phyloP scores from a whole-genome alignment of 2,329 filamentous ascomycete genomes.

The Mariannaea elegans region DNA sequence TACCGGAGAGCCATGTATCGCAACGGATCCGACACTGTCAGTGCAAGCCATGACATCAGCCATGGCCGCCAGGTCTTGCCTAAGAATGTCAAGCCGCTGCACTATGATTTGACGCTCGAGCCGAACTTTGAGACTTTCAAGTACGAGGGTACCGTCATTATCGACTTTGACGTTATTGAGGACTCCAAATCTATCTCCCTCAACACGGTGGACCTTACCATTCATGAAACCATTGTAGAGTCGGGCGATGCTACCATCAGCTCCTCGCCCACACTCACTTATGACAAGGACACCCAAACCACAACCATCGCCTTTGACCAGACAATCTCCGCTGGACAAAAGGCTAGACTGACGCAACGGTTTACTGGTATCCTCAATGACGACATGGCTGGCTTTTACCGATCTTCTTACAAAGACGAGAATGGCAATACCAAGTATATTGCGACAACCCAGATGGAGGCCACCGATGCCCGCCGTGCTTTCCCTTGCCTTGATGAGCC shows the following conservation, averaged over 20 bases:
- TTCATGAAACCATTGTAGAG: constrained; percentile 68
- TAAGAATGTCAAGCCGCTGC: constrained; percentile 87
- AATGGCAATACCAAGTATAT: constrained; percentile 84
- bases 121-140: constrained; percentile 88
- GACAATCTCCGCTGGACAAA: constrained; percentile 75
- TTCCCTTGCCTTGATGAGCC: constrained; percentile 99
- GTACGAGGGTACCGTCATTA: constrained; percentile 84
- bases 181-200: constrained; percentile 87
- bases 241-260: constrained; percentile 58
- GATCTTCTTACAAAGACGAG: constrained; percentile 87
- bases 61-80: constrained; percentile 81
- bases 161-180: constrained; percentile 87
- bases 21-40: constrained; percentile 36
- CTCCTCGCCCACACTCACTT: constrained; percentile 61
- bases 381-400: constrained; percentile 98
- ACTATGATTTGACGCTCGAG: constrained; percentile 93
- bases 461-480: constrained; percentile 89
- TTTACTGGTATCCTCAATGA: constrained; percentile 87
- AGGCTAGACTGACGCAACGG: constrained; percentile 68
- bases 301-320: constrained; percentile 83
- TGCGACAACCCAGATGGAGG: constrained; percentile 95
- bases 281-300: constrained; percentile 82
- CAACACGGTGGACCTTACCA: constrained; percentile 87
- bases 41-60: constrained; percentile 36
- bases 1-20: constrained; percentile 43